phyloP scores from a whole-genome alignment of 2,329 filamentous ascomycete species.

The Lasiodiplodia sp. region DNA sequence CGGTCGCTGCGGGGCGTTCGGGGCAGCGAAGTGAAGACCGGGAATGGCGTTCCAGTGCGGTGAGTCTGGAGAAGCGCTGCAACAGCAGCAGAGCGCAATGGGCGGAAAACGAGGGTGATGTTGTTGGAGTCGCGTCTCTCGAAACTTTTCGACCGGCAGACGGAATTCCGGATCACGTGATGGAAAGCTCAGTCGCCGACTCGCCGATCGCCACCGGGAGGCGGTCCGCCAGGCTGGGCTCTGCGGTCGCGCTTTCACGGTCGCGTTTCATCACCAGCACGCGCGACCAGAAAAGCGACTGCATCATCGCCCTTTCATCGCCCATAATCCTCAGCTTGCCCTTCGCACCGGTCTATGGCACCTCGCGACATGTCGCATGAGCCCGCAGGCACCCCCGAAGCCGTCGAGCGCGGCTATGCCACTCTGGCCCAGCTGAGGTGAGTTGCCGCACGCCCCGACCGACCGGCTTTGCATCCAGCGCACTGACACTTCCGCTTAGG shows the following conservation, averaged over 20 bases:
- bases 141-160: constrained; percentile 22
- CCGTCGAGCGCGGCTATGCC: constrained; percentile 78
- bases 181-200: constrained; percentile 3
- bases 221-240: constrained; percentile 1
- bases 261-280: constrained; percentile 22
- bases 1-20: neutral
- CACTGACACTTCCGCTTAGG: constrained; percentile 49
- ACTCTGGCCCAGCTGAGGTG: constrained; percentile 84
- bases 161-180: constrained; percentile 5
- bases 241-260: constrained; percentile 27
- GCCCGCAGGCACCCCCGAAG: constrained; percentile 62
- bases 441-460: constrained; percentile 43
- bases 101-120: neutral
- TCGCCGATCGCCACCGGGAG: constrained; percentile 18
- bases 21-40: neutral
- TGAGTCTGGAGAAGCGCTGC: neutral
- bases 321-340: constrained; percentile 15
- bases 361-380: constrained; percentile 63
- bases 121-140: neutral
- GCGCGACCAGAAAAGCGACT: constrained; percentile 14
- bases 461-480: neutral
- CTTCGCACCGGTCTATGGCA: constrained; percentile 55
- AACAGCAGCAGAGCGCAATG: neutral
- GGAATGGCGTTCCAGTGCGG: neutral
- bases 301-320: constrained; percentile 3